phyloP scores from a whole-genome alignment of 208 protist genomes.

The Crithidia fasciculata region DNA sequence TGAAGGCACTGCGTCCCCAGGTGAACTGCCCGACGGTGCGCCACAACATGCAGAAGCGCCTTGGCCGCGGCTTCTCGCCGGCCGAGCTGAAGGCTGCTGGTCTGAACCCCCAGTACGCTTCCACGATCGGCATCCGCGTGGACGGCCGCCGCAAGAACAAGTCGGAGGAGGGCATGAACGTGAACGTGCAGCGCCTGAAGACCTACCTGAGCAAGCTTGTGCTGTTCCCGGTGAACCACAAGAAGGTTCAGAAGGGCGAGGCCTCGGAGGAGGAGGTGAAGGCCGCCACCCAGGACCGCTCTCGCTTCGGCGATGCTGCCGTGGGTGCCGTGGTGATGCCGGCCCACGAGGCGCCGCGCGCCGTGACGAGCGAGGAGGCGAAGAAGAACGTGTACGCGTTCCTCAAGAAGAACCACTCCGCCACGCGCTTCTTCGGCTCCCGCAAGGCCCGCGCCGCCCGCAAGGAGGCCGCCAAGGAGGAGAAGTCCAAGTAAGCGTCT shows the following conservation, averaged over 20 bases:
- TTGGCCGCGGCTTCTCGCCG: constrained; percentile 97
- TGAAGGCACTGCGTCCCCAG: constrained; percentile 93
- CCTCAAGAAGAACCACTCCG: constrained; percentile 93
- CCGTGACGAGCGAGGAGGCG: constrained; percentile 87
- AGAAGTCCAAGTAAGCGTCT: constrained; percentile 56
- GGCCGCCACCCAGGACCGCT: constrained; percentile 70
- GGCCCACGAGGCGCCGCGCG: constrained; percentile 71
- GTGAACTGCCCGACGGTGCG: constrained; percentile 94
- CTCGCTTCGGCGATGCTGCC: constrained; percentile 69
- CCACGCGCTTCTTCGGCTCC: constrained; percentile 73
- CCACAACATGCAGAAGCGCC: constrained; percentile 97
- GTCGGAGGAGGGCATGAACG: constrained; percentile 92
- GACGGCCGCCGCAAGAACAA: constrained; percentile 96
- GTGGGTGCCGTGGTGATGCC: constrained; percentile 69
- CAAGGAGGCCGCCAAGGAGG: constrained; percentile 85
- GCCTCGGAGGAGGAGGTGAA: constrained; percentile 76
- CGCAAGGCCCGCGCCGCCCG: constrained; percentile 67
- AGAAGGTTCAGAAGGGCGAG: constrained; percentile 86
- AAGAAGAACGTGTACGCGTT: constrained; percentile 91
- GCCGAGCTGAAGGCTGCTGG: constrained; percentile 95
- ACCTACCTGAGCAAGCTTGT: constrained; percentile 96
- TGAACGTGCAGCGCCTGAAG: constrained; percentile 97
- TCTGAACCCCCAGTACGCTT: constrained; percentile 83
- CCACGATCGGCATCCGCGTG: constrained; percentile 97
- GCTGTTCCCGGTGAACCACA: constrained; percentile 92